Conservation (phyloP, 192 early-diverging fungal genomes). For the Fimicolochytrium jonesii region DNA sequence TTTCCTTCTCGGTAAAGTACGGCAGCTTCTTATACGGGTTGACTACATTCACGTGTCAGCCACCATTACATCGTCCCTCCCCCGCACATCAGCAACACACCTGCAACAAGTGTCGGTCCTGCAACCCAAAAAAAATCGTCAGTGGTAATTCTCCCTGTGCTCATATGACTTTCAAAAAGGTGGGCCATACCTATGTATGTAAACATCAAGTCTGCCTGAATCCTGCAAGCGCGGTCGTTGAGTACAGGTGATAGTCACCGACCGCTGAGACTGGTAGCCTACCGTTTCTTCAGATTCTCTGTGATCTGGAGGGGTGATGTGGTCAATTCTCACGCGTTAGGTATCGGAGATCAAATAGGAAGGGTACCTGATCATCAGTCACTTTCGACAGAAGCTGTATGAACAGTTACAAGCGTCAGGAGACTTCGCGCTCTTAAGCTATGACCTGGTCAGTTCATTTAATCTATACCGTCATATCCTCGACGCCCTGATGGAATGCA, state of each 20-base stretch:
- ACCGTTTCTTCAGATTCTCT: constrained; percentile 89
- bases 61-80: constrained; percentile 7
- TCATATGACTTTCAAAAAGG: not conserved
- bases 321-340: too few species aligned
- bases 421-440: too few species aligned
- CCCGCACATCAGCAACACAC: constrained; percentile 11
- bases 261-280: not conserved
- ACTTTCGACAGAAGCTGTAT: constrained; percentile 77
- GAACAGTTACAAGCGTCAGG: too few species aligned
- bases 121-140: not conserved
- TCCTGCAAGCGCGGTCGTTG: too few species aligned
- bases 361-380: constrained; percentile 70
- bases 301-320: constrained; percentile 58
- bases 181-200: constrained; percentile 74
- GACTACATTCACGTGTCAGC: constrained; percentile 52
- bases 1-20: constrained; percentile 88
- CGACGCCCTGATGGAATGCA: constrained; percentile 35
- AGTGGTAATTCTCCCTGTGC: too few species aligned
- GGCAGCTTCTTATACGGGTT: constrained; percentile 96
- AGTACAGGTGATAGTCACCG: too few species aligned
- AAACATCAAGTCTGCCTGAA: constrained; percentile 61
- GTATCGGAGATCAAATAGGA: not conserved
- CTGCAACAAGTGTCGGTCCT: constrained; percentile 61
- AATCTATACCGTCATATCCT: constrained; percentile 58
- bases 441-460: too few species aligned